Evolutionary conservation across 768 basidiomycete species (phyloP), one percentile per base, ranked within the genome.

Genomic region (Naganishia antarctica): DNA sequence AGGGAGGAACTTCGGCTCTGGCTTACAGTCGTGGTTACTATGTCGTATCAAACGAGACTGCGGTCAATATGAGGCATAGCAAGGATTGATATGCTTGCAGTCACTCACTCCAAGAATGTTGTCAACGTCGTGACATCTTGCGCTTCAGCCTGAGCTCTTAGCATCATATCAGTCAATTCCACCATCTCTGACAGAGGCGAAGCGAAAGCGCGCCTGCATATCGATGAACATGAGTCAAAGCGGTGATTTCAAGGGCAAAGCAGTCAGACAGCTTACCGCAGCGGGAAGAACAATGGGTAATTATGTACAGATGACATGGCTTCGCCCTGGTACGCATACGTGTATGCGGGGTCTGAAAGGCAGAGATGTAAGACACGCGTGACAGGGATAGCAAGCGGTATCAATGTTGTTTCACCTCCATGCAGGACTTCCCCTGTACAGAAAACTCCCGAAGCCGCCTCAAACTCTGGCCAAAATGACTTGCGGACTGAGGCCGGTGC

Each of bases 391-490:
- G 6, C 37, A 3, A 41, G 25, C 15, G 25, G 23, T 31, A 2
- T 11, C 32, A 18, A 11, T 13, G n/a, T 49, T 21, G 26, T 34
- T 40, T 68, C 49, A 70, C 69, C 68, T 40, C 73, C 71, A 34
- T 74, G 68, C 21, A 76, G 65, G 31, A 92, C 87, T 78, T 91
- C 90, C 40, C 91, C 91, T 57, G 91, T 87, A 71, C 88, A 91
- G 78, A 87, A 91, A 13, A 91, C 87, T 16, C 86, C 88, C 0
- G 89, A 87, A 21, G 83, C 84, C 46, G 76, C 79, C 70, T 84
- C 86, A 71, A 92, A 91, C 4, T 71, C 71, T 1, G 87, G 85
- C 89, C 89, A 91, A 75, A 92, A 93, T 47, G 81, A 78, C 60
- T 82, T 81, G 60, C 85, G 81, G 58, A 91, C 63, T 64, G 15